phyloP scores from a whole-genome alignment of 768 basidiomycete genomes.

The Auricularia sp. region DNA sequence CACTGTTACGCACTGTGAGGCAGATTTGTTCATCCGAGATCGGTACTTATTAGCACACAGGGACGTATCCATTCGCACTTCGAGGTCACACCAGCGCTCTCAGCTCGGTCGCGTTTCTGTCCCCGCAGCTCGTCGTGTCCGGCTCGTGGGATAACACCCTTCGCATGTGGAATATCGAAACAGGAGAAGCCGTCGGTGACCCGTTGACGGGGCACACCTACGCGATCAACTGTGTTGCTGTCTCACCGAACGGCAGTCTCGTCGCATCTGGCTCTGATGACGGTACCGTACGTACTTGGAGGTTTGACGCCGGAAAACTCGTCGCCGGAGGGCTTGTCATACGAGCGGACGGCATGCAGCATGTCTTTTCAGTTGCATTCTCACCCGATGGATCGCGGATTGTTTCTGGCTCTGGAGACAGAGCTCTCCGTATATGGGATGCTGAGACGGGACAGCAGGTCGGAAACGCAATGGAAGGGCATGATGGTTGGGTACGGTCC shows the following conservation, averaged over 20 bases:
- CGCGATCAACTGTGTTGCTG: constrained; percentile 5
- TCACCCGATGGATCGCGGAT: constrained; percentile 19
- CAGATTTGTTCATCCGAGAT: too few relatives aligned
- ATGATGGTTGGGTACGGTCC: constrained; percentile 15
- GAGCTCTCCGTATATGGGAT: constrained; percentile 22
- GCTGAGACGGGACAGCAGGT: constrained; percentile 12
- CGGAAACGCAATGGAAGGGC: constrained; percentile 11
- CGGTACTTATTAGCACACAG: background rate
- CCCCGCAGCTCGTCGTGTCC: constrained; percentile 5
- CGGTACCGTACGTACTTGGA: constrained; percentile 9
- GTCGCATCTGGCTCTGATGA: constrained; percentile 12
- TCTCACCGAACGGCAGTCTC: constrained; percentile 11
- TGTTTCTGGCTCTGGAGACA: constrained; percentile 22
- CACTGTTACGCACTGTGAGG: too few relatives aligned
- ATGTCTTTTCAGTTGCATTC: constrained; percentile 11
- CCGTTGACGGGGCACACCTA: constrained; percentile 3
- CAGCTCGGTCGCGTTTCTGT: constrained; percentile 6
- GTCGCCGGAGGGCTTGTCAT: background rate
- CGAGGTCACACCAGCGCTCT: background rate
- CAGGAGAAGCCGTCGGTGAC: background rate
- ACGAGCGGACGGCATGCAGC: background rate
- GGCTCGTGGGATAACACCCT: constrained; percentile 7
- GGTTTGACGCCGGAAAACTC: constrained; percentile 4
- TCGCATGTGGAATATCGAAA: background rate
- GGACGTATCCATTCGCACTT: background rate